Evolutionary conservation across 129 eudicot genomes (phyloP), one percentile per base, ranked within the genome.

Genomic region (Sambucus nigra): DNA sequence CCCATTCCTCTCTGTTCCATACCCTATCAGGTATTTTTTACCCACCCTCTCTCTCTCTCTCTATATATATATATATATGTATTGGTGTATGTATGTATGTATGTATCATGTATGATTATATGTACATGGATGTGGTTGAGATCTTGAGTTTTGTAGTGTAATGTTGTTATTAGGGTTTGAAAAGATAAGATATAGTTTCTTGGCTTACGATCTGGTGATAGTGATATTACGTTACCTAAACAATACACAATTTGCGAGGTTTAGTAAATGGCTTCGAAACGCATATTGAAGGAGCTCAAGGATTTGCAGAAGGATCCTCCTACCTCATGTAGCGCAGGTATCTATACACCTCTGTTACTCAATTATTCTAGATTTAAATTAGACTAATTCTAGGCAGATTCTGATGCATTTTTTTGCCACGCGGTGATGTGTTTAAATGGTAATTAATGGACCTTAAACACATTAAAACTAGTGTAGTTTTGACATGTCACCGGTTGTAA

Each of bases 221-320:
- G 42, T n/a, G n/a, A n/a, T n/a, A n/a, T n/a, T n/a, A n/a, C n/a
- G 42, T 35, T 35, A 8, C 12, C 9, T n/a, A n/a, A n/a, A n/a
- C n/a, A n/a, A n/a, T n/a, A n/a, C n/a, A n/a, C n/a, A n/a, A n/a
- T n/a, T n/a, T n/a, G 42, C 2, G 3, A 35, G 42, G 42, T 7
- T 35, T 35, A 35, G 9, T 42, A 12, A 19, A 42, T 42, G 47
- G 47, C 47, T 4, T 42, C 47, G 47, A 42, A 42, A 42, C 47
- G 47, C 3, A 42, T 42, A 12, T 16, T 42, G 47, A 42, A 42
- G 47, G 47, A 42, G 47, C 47, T 42, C 47, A 42, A 42, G 47
- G 47, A 42, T 42, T 16, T 42, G 47, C 47, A 42, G 47, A 42
- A 16, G 47, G 47, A 42, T 42, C 47, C 47, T 16, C 47, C 47